Base-by-base conservation (phyloP, 352 stramenopile species). In the Phytophthora ramorum region DNA sequence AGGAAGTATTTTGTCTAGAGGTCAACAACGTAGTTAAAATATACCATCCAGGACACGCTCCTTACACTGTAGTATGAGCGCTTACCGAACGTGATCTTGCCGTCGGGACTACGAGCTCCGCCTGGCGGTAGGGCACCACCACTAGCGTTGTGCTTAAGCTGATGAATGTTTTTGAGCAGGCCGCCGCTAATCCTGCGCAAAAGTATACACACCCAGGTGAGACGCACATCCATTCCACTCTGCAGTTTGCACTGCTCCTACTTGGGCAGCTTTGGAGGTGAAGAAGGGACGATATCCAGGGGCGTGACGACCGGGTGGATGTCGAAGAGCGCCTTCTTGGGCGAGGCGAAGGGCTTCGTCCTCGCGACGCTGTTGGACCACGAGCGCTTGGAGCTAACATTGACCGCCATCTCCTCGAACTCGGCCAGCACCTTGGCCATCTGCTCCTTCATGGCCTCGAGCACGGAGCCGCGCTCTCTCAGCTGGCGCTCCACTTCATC, bases 331-430 rank as follows among this genome's bases (percentile, higher is more conserved):
- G 45, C 28, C 28, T 32, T 35, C 50, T 69, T 73, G 45, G 51
- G 57, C 20, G 64, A 63, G 19, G 44, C 20, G 26, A 68, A 40
- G 9, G 64, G 58, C 10, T 59, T 73, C 7, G 73, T 71, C 49
- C 84, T 90, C 28, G 47, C 58, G 19, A 91, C 58, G 47, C 79
- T 86, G 40, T 87, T 88, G 62, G 83, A 88, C 84, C 84, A 92
- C 37, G 84, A 86, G 14, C 79, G 81, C 63, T 90, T 87, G 41
- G 82, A 74, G 43, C 76, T 73, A 20, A 83, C 59, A 30, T 74
- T 85, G 57, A 52, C 75, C 35, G 80, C 73, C 46, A 91, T 66
- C 59, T 90, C 80, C 53, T 92, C 84, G 47, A 92, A 88, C 66
- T 92, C 84, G 8, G 73, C 69, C 37, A 92, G 69, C 43, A 92